Conservation (phyloP, 2,329 filamentous ascomycete genomes). For the Clonostachys rhizophaga region DNA sequence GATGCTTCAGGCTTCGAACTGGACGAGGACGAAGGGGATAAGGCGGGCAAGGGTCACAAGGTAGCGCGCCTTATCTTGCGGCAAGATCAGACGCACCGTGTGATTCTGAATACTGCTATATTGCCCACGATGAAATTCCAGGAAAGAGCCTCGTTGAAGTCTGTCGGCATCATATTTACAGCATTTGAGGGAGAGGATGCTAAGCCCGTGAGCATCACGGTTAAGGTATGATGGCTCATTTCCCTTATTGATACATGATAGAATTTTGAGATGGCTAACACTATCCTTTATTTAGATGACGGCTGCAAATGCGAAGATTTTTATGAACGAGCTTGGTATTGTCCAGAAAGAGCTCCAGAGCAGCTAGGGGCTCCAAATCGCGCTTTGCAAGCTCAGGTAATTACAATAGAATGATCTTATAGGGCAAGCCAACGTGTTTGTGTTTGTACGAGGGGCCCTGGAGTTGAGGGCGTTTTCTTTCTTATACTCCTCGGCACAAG, state of each 20-base stretch:
- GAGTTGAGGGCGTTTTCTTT: no score
- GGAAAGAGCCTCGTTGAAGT: slow-evolving; percentile 68
- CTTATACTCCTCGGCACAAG: no score
- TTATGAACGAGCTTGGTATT: slow-evolving; percentile 42
- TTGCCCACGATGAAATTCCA: slow-evolving; percentile 77
- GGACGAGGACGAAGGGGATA: slow-evolving; percentile 30
- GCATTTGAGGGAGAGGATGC: slow-evolving; percentile 53
- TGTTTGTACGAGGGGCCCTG: not conserved
- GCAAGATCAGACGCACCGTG: slow-evolving; percentile 81
- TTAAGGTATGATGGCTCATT: slow-evolving; percentile 44
- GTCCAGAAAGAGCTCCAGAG: slow-evolving; percentile 46
- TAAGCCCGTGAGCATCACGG: slow-evolving; percentile 53
- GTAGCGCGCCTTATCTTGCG: slow-evolving; percentile 79
- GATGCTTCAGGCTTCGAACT: slow-evolving; percentile 45
- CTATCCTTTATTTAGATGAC: slow-evolving; percentile 37
- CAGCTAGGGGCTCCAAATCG: slow-evolving; percentile 15
- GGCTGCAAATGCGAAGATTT: slow-evolving; percentile 44
- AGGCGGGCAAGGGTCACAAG: slow-evolving; percentile 26
- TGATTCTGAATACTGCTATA: slow-evolving; percentile 82
- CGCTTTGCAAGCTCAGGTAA: not conserved
- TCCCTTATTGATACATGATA: not conserved
- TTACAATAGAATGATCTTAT: not conserved
- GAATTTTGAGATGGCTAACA: not conserved
- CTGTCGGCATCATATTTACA: slow-evolving; percentile 63
- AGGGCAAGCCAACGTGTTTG: not conserved